These are phyloP conservation scores for Parasarocladium wereldwijsianum DNA, from an alignment of 2,329 filamentous ascomycete genomes.

Conservation along the genomic window DNA sequence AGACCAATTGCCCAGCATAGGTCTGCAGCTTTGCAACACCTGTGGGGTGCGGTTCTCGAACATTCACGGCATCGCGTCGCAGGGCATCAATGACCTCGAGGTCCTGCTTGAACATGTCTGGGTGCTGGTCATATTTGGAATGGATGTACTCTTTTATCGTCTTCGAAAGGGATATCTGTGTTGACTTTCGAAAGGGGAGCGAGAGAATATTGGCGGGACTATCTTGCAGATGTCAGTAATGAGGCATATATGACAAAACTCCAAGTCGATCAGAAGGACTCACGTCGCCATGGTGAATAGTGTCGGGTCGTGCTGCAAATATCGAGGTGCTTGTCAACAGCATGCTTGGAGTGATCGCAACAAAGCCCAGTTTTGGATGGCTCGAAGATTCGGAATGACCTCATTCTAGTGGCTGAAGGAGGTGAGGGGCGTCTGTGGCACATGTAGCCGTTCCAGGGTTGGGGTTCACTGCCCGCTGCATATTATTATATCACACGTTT, in stretches of 20 bases:
- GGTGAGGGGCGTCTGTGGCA: no score
- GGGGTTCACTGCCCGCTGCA: no score
- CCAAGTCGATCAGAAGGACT: neutral
- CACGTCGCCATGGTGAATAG: neutral
- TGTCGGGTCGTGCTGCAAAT: no score
- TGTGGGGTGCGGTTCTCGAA: slow-evolving; percentile 74
- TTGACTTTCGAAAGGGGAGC: slow-evolving; percentile 78
- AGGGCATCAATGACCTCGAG: slow-evolving; percentile 70
- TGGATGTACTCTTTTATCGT: slow-evolving; percentile 93
- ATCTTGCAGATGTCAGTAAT: neutral
- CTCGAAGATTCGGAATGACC: no score
- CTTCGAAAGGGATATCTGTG: slow-evolving; percentile 60
- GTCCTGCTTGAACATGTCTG: slow-evolving; percentile 89
- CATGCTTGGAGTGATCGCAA: no score
- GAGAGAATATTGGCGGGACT: slow-evolving; percentile 45
- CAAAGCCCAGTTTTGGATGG: no score
- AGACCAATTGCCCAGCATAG: slow-evolving; percentile 85
- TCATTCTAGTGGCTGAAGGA: no score
- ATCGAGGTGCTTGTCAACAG: no score
- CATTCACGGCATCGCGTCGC: slow-evolving; percentile 73
- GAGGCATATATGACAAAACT: neutral
- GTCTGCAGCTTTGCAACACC: slow-evolving; percentile 78
- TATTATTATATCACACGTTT: no score
- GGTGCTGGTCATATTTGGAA: slow-evolving; percentile 95
- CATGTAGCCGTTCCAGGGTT: no score